Base-by-base conservation (phyloP, 768 basidiomycete genomes). In the Austroboletus eburneus region DNA sequence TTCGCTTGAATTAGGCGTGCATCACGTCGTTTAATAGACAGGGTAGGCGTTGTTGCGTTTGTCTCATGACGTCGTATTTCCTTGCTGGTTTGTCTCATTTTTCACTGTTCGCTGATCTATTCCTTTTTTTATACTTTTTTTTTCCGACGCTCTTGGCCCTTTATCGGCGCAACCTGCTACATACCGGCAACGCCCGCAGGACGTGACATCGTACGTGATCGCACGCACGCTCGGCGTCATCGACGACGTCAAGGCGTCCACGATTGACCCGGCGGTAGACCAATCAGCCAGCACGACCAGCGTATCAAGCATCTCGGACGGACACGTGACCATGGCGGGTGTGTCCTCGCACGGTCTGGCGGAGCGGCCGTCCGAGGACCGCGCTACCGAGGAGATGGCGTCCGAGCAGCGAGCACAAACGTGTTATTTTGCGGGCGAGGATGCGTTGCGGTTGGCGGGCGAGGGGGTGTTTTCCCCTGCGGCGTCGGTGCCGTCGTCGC, bases 201-300 rank as follows among this genome's bases (percentile, higher is more conserved):
- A 91, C 62, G 79, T 91, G 45, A 72, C 80, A 3, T 87, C 89
- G 17, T 91, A 91, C 57, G 79, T 82, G 47, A 86, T 91, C 59
- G 89, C 85, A 12, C 82, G 88, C 48, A 90, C 87, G 6, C 74
- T 91, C 42, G 88, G 87, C 27, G 75, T 87, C 43, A 76, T 87
- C 52, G 87, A 88, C 64, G 77, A 78, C 49, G 80, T 82, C 42
- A 83, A 82, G 61, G 84, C 86, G 0, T 83, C 85, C 12, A 87
- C 85, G 21, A 80, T 76, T 63, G 85, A 84, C 54, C 63, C 38
- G 2, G 25, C n/a, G n/a, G n/a, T n/a, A n/a, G n/a, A n/a, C n/a
- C n/a, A n/a, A n/a, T n/a, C n/a, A n/a, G n/a, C n/a, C n/a, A n/a
- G n/a, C n/a, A n/a, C n/a, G n/a, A n/a, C n/a, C n/a, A n/a, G n/a